Evolutionary conservation across 257 asterid species (phyloP).

Genomic region (Paulownia fortunei): DNA sequence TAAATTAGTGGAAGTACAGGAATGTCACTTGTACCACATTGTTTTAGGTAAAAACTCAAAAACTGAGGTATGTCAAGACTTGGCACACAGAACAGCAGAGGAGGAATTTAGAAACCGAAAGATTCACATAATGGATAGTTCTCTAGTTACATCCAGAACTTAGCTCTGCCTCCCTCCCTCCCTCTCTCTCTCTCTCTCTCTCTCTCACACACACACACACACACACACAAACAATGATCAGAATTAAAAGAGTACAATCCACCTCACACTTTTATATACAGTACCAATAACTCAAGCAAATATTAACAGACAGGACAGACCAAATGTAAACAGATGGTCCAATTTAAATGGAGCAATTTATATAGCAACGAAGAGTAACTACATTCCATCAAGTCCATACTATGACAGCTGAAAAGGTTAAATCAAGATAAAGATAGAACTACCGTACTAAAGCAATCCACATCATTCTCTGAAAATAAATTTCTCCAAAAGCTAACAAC

Average conservation of each 20-base stretch:
- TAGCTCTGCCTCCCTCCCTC: not conserved
- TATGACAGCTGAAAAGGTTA: not conserved
- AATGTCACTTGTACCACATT: not conserved
- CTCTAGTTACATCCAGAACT: constrained; percentile 4
- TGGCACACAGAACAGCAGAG: not conserved
- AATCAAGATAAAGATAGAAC: not conserved
- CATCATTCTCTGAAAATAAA: constrained; percentile 17
- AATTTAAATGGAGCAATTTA: not conserved
- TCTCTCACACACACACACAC: not conserved
- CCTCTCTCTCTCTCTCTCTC: not conserved
- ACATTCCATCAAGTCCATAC: constrained; percentile 13
- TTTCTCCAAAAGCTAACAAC: not conserved
- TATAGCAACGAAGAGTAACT: constrained; percentile 22
- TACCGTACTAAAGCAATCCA: constrained; percentile 23
- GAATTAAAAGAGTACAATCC: not conserved
- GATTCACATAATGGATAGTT: not conserved
- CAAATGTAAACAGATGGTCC: constrained; percentile 12
- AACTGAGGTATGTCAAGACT: constrained; percentile 20
- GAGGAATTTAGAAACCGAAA: not conserved
- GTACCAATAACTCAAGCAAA: constrained; percentile 5
- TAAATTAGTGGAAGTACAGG: not conserved
- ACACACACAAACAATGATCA: not conserved
- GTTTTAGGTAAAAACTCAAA: not conserved
- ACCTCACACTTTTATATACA: not conserved
- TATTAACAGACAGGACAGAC: not conserved